phyloP scores from a whole-genome alignment of 345 rosid species.

The Theobroma cacao region DNA sequence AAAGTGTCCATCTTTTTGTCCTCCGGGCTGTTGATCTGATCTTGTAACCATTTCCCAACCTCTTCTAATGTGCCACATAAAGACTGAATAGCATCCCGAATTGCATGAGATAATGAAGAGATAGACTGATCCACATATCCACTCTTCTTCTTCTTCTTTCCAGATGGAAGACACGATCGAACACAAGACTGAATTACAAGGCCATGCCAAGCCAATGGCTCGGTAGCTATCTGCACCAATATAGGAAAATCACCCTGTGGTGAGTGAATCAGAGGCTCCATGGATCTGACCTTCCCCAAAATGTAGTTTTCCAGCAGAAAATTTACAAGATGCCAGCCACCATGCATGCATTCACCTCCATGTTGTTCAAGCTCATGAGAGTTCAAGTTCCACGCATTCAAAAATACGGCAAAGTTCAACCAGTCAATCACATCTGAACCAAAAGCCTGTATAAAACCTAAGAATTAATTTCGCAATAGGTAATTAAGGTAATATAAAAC shows the following conservation, averaged over 20 bases:
- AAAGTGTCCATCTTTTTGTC: slow-evolving; percentile 50
- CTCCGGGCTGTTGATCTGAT: slow-evolving; percentile 48
- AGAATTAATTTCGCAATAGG: not conserved
- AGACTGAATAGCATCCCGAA: slow-evolving; percentile 54
- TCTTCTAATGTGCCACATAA: slow-evolving; percentile 43
- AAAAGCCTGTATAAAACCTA: slow-evolving; percentile 52
- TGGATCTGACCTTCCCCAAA: slow-evolving; percentile 43
- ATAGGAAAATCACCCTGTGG: slow-evolving; percentile 43
- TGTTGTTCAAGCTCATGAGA: slow-evolving; percentile 44
- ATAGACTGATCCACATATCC: slow-evolving; percentile 47
- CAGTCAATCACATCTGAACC: slow-evolving; percentile 68
- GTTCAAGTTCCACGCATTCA: slow-evolving; percentile 74
- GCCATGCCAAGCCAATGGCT: slow-evolving; percentile 89
- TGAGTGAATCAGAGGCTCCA: slow-evolving; percentile 44
- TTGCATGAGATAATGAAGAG: slow-evolving; percentile 34
- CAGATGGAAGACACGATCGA: slow-evolving; percentile 70
- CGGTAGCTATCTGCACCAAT: slow-evolving; percentile 68
- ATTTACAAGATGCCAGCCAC: slow-evolving; percentile 52
- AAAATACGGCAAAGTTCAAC: slow-evolving; percentile 79
- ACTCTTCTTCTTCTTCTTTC: slow-evolving; percentile 91
- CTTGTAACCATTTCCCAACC: slow-evolving; percentile 48
- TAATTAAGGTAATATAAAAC: not conserved
- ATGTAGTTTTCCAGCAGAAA: slow-evolving; percentile 53
- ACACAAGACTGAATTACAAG: slow-evolving; percentile 72
- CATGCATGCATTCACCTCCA: slow-evolving; percentile 22